Base-by-base conservation (phyloP, 441 rosid genomes). In the Metrosideros polymorpha region DNA sequence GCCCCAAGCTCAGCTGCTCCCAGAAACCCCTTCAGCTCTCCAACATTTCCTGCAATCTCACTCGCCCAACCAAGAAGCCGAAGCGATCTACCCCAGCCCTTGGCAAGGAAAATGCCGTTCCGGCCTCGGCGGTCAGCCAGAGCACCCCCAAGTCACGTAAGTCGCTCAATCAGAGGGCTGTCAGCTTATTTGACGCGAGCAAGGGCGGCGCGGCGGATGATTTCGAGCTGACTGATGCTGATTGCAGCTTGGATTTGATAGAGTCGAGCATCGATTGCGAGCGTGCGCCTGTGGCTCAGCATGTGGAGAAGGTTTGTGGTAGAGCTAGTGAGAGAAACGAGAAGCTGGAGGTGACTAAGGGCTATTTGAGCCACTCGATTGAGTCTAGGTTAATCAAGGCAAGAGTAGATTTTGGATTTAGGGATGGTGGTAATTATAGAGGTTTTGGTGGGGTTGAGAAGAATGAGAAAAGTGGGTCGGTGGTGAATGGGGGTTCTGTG, bases 231-330 rank as follows among this genome's bases (percentile, higher is more conserved):
- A 42, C 49, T 30, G 66, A 55, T n/a, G 82, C 39, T 10, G 54
- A 51, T 43, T 92, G 91, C 89, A 91, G 98, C 91, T 90, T 97
- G 91, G 98, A 97, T 77, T 90, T 87, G 83, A 92, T 97, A 83
- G 93, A 94, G 1, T 93, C 96, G 32, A 95, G 92, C 93, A 88
- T 95, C 42, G 96, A 92, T 84, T 93, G 92, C 63, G 86, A 89
- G 25, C 49, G 30, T 30, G 71, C 49, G 84, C 84, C 57, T 22
- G 49, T n/a, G 35, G 84, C 76, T 27, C 49, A 50, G 52, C 85
- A 85, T 1, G 35, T 52, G 47, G 82, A 25, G 49, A 77, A 56
- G 56, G 43, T 25, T 19, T 18, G 66, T n/a, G 52, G 75, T 87
- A 84, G 83, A 82, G 43, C 54, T 17, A 88, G 84, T 13, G 75